These are phyloP conservation scores for Pelargonium myrrhifolium DNA, from an alignment of 441 rosid species.

Conservation along the genomic window DNA sequence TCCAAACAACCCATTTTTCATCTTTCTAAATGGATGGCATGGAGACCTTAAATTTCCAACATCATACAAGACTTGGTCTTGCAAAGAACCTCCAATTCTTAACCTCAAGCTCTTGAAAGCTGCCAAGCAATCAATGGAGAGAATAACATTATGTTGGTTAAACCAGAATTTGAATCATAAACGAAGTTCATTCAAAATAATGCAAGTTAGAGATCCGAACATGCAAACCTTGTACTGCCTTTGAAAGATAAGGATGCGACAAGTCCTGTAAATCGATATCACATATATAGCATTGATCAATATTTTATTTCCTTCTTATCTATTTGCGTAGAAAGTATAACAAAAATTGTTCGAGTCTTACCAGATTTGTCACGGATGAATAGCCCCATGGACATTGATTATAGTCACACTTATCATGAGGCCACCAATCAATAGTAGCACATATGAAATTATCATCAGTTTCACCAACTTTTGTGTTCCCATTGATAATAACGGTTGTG, in stretches of 20 bases:
- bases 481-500: conserved; percentile 46
- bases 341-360: conserved; percentile 20
- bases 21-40: conserved; percentile 66
- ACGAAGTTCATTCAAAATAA: neutral
- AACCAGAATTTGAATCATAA: neutral
- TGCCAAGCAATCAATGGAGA: conserved; percentile 25
- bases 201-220: conserved; percentile 1
- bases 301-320: conserved; percentile 7
- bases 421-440: conserved; percentile 99
- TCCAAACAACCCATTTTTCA: conserved; percentile 62
- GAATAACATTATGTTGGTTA: conserved; percentile 4
- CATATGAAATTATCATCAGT: conserved; percentile 83
- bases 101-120: conserved; percentile 78
- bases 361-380: conserved; percentile 73
- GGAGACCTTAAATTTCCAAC: conserved; percentile 52
- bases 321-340: neutral
- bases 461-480: conserved; percentile 38
- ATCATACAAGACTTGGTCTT: conserved; percentile 81
- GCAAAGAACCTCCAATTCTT: conserved; percentile 92
- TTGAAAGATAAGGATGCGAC: conserved; percentile 64
- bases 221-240: conserved; percentile 70
- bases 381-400: conserved; percentile 84
- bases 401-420: conserved; percentile 92
- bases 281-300: conserved; percentile 5
- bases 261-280: conserved; percentile 47